phyloP scores from a whole-genome alignment of 768 basidiomycete genomes.

The Pluteus cervinus region DNA sequence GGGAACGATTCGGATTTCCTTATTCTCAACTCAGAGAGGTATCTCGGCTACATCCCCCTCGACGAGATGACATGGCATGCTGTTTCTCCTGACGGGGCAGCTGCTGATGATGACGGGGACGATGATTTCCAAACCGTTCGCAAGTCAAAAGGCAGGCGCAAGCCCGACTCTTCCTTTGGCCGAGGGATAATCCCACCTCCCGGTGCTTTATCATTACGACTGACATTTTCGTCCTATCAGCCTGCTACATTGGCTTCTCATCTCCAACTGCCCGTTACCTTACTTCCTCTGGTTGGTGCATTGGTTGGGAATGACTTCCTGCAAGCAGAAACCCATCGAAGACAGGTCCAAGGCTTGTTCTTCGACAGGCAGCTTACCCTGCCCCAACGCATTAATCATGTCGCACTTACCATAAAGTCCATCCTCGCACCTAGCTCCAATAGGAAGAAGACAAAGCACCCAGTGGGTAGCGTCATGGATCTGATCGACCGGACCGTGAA shows the following conservation, averaged over 20 bases:
- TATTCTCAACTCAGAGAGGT: slow-evolving; percentile 68
- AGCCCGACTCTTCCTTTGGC: slow-evolving; percentile 21
- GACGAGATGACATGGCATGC: slow-evolving; percentile 69
- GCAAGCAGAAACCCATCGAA: slow-evolving; percentile 38
- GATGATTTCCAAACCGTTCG: slow-evolving; percentile 56
- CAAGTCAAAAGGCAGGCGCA: slow-evolving; percentile 47
- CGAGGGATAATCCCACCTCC: slow-evolving; percentile 52
- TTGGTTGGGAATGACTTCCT: slow-evolving; percentile 81
- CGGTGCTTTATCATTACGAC: slow-evolving; percentile 31
- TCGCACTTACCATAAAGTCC: slow-evolving; percentile 49
- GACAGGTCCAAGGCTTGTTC: slow-evolving; percentile 54
- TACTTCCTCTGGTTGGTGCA: slow-evolving; percentile 74
- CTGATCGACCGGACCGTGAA: slow-evolving; percentile 67
- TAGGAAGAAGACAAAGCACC: slow-evolving; percentile 46
- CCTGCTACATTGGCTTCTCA: slow-evolving; percentile 58
- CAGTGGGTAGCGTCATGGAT: slow-evolving; percentile 67
- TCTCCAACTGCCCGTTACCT: slow-evolving; percentile 58
- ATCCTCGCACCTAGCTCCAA: slow-evolving; percentile 46
- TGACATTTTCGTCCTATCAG: slow-evolving; percentile 55
- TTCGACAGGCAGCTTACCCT: slow-evolving; percentile 56
- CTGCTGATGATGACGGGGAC: slow-evolving; percentile 30
- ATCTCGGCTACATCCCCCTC: slow-evolving; percentile 72
- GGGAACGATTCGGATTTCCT: slow-evolving; percentile 83
- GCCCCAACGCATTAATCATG: slow-evolving; percentile 60
- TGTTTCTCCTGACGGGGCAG: slow-evolving; percentile 18